A percentile compares a stretch with the other conserved stretches of the same genome.
These are phyloP conservation scores for Ricinus communis DNA, from an alignment of 345 rosid genomes.

Conservation along the genomic window DNA sequence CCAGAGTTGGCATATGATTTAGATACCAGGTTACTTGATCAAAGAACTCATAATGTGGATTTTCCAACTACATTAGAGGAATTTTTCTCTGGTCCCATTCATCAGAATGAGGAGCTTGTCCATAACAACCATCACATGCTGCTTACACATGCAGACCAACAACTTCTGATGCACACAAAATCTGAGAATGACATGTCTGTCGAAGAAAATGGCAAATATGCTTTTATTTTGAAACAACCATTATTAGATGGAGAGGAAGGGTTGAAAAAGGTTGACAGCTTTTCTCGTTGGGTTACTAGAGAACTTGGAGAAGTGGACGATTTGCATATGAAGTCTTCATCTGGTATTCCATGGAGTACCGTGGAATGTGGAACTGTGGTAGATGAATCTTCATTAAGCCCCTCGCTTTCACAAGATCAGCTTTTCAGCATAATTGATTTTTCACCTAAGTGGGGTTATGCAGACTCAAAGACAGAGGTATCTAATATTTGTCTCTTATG, in stretches of 20 bases:
- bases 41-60: conserved; percentile 32
- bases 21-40: conserved; percentile 47
- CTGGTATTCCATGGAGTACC: conserved; percentile 66
- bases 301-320: conserved; percentile 83
- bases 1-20: conserved; percentile 46
- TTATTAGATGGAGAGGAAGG: conserved; percentile 59
- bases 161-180: conserved; percentile 28
- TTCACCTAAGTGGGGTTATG: conserved; percentile 71
- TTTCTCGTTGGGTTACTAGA: conserved; percentile 76
- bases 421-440: conserved; percentile 76
- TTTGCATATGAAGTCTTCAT: conserved; percentile 67
- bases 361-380: conserved; percentile 66
- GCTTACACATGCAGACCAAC: conserved; percentile 36
- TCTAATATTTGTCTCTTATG: neutral
- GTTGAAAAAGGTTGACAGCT: conserved; percentile 88
- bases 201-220: conserved; percentile 46
- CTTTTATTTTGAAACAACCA: conserved; percentile 41
- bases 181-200: conserved; percentile 40
- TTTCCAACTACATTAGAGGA: conserved; percentile 35
- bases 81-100: conserved; percentile 33
- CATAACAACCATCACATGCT: conserved; percentile 33
- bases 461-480: conserved; percentile 75
- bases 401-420: conserved; percentile 84
- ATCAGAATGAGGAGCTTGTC: conserved; percentile 37
- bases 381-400: conserved; percentile 65